Evolutionary conservation across 1,139 yeast genomes (phyloP).

Genomic region (Debaryomyces fabryi): DNA sequence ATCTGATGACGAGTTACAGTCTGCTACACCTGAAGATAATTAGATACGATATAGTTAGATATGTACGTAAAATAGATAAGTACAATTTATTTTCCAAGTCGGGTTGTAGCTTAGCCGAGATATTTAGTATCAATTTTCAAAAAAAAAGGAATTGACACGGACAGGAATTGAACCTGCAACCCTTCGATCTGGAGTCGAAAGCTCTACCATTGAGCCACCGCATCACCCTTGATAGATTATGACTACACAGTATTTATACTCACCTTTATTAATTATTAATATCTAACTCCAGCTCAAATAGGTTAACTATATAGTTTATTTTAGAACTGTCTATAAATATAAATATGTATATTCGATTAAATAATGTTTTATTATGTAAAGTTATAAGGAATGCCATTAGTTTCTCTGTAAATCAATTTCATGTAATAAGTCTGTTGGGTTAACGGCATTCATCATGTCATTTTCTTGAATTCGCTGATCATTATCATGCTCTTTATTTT

Average conservation of each 20-base stretch:
- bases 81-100: neutral
- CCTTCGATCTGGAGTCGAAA: constrained; percentile 70
- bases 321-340: neutral
- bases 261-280: too few species aligned
- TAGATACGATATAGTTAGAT: neutral
- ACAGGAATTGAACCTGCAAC: constrained; percentile 43
- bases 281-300: too few species aligned
- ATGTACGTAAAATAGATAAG: neutral
- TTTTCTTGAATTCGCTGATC: constrained; percentile 62
- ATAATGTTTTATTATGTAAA: neutral
- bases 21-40: constrained; percentile 1
- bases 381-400: constrained; percentile 11
- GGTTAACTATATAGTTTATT: neutral
- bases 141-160: constrained; percentile 24
- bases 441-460: constrained; percentile 68
- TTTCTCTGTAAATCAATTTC: constrained; percentile 56
- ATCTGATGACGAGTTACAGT: constrained; percentile 28
- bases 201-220: constrained; percentile 89
- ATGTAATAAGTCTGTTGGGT: constrained; percentile 62
- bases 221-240: constrained; percentile 1
- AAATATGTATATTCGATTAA: neutral
- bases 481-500: constrained; percentile 36
- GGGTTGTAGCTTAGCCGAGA: too few species aligned
- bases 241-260: too few species aligned
- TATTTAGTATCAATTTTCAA: neutral